Base-by-base conservation (phyloP, 2,329 filamentous ascomycete genomes). In the Plectosphaerella sp. region DNA sequence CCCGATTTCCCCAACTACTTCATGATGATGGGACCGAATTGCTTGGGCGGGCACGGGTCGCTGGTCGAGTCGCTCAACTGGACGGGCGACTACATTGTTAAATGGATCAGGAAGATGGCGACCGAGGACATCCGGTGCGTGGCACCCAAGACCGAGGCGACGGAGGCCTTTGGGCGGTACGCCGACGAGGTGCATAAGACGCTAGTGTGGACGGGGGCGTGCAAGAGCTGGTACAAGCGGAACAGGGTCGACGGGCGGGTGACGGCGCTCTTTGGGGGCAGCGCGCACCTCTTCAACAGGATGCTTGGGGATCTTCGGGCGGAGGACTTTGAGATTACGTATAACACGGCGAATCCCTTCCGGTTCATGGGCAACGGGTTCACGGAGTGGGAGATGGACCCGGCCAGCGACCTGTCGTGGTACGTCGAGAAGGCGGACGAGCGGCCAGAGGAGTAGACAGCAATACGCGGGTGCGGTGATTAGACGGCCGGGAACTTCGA, bases 361-460 rank as follows among this genome's bases (percentile, higher is more conserved):
- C 54, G 68, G 24, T 76, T 76, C 55, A 69, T 78, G 72, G 76
- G 75, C 0, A 77, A 77, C 60, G 75, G 76, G 1, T 72, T 73
- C 54, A 72, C 72, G 2, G 61, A 62, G 39, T 64, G 63, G 52
- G 71, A 75, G 56, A 63, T 68, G 59, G 61, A 69, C 14, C 20
- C 46, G 14, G 65, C 66, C 16, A 65, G 59, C 24, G 64, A 64
- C 53, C 49, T 58, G 58, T 60, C 59, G 22, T 64, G 58, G 59
- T 66, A 62, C 45, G 61, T 63, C 12, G 56, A 56, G 36, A 55
- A 54, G 46, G 48, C 50, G 8, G 57, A 54, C 41, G 45, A 47
- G n/a, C 39, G 41, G 4, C 33, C 22, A 16, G 47, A 28, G 20
- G 28, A 45, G 12, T n/a, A 16, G 18, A 3, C 22, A 22, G 22